Evolutionary conservation across 164 flowering plant species (phyloP), one percentile per base, ranked within the genome.

Genomic region (Sextonia rubra): DNA sequence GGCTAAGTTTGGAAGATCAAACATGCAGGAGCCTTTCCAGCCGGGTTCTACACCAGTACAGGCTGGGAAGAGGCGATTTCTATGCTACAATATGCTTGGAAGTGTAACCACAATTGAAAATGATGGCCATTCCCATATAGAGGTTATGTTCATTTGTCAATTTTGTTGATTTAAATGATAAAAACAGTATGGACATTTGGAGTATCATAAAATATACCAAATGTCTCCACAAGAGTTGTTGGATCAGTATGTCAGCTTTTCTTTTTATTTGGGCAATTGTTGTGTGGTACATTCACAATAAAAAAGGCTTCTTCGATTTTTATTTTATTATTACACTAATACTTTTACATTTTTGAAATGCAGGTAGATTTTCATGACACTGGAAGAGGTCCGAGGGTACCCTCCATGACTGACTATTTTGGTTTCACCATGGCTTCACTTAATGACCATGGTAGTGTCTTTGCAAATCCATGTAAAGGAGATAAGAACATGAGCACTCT

Each of bases 291-390:
- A 12, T 64, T 18, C 17, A 26, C n/a, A 4, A 37, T 22, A 22
- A 24, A 22, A 61, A 22, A 61, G 12, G 62, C 62, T 60, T n/a
- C 62, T 60, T 60, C n/a, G 62, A 60, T 20, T 20, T 18, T 17
- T 58, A n/a, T 58, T 58, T 1, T 63, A 63, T 37, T 37, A 23
- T 65, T 66, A 32, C 44, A 29, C 67, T 64, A 26, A 44, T 66
- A 23, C 15, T 7, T 44, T 12, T 64, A 52, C 12, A 15, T 25
- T 14, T 64, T 17, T 64, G 37, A 25, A 60, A 47, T 82, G 76
- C 90, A 96, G 99, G 89, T 89, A 68, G 97, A 96, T 79, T 96
- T 96, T 81, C 99, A 96, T 82, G 99, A 96, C 84, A 93, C 98
- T 25, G 82, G 97, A 62, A 86, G 82, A 73, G 97, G 99, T 64